Percentiles rank a stretch among this genome's conserved stretches.
These are phyloP conservation scores for Diaporthe sp. DNA, from an alignment of 2,329 filamentous ascomycete genomes.

Conservation along the genomic window DNA sequence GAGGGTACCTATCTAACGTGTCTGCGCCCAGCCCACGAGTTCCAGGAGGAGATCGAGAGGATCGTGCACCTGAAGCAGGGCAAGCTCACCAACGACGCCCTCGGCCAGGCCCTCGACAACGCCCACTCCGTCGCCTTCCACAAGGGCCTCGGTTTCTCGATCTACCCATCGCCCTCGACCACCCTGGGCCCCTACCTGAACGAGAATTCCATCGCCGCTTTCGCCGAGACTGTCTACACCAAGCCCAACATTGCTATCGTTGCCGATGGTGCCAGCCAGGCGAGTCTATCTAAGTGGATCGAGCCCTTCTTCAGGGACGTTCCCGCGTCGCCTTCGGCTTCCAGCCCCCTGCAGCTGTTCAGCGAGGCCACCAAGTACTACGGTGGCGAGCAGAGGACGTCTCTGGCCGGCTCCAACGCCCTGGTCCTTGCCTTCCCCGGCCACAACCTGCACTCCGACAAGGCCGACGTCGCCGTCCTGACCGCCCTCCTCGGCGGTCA, in stretches of 20 bases:
- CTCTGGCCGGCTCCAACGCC: conserved; percentile 79
- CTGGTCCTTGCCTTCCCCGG: conserved; percentile 94
- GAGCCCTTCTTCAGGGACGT: conserved; percentile 89
- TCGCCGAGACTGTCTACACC: conserved; percentile 83
- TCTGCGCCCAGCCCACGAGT: conserved; percentile 79
- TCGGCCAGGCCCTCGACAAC: conserved; percentile 83
- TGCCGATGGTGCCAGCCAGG: conserved; percentile 85
- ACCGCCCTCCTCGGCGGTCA: conserved; percentile 90
- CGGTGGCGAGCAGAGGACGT: conserved; percentile 93
- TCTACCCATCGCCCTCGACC: conserved; percentile 79
- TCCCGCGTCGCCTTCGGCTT: conserved; percentile 65
- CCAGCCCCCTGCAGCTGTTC: conserved; percentile 67
- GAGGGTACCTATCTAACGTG: conserved; percentile 38
- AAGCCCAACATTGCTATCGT: conserved; percentile 94
- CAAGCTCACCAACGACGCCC: conserved; percentile 72
- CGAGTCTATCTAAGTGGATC: conserved; percentile 88
- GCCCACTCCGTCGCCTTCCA: conserved; percentile 93
- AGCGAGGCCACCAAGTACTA: conserved; percentile 84
- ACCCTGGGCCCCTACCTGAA: conserved; percentile 85
- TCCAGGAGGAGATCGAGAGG: conserved; percentile 87
- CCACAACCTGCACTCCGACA: conserved; percentile 83
- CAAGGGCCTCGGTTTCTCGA: conserved; percentile 85
- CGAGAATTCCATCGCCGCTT: conserved; percentile 80
- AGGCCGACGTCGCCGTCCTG: conserved; percentile 91
- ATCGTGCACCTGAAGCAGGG: conserved; percentile 84